These are phyloP conservation scores for Trametes elegans DNA, from an alignment of 768 basidiomycete genomes.

Conservation along the genomic window DNA sequence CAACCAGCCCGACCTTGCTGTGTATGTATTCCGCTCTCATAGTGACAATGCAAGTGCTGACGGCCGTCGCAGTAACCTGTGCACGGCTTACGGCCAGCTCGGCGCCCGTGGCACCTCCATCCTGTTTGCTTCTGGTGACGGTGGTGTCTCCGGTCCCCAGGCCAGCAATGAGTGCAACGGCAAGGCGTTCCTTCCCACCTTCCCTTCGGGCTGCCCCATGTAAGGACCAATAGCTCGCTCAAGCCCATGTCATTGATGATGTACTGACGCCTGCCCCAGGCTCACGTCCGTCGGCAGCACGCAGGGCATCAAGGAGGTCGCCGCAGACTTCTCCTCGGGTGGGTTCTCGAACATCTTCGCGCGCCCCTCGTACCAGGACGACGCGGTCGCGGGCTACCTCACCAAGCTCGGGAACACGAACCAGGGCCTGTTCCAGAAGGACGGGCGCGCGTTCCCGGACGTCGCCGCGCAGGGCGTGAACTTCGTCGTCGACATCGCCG, in stretches of 20 bases:
- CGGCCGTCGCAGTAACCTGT: too few species aligned
- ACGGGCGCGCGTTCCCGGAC: conserved; percentile 48
- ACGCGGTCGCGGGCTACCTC: conserved; percentile 38
- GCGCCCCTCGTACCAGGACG: conserved; percentile 38
- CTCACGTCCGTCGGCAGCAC: conserved; percentile 38
- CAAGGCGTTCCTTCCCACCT: conserved; percentile 28
- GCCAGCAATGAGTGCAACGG: conserved; percentile 24
- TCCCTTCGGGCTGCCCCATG: conserved; percentile 32
- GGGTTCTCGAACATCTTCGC: conserved; percentile 38
- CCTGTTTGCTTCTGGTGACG: conserved; percentile 33
- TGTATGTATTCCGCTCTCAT: too few species aligned
- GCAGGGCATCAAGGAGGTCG: conserved; percentile 29
- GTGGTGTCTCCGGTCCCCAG: conserved; percentile 29
- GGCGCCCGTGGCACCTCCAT: conserved; percentile 32
- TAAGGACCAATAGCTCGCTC: too few species aligned
- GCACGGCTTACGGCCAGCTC: conserved; percentile 29
- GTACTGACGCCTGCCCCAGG: too few species aligned
- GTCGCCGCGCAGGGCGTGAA: conserved; percentile 39
- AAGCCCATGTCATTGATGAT: too few species aligned
- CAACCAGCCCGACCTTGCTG: conserved; percentile 16
- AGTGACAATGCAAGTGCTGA: too few species aligned
- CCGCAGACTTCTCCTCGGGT: conserved; percentile 34
- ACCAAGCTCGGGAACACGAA: conserved; percentile 29
- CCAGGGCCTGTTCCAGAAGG: conserved; percentile 31
- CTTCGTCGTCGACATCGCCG: conserved; percentile 35